Evolutionary conservation across 2,329 filamentous ascomycete genomes (phyloP).

Genomic region (Talaromyces sp.): DNA sequence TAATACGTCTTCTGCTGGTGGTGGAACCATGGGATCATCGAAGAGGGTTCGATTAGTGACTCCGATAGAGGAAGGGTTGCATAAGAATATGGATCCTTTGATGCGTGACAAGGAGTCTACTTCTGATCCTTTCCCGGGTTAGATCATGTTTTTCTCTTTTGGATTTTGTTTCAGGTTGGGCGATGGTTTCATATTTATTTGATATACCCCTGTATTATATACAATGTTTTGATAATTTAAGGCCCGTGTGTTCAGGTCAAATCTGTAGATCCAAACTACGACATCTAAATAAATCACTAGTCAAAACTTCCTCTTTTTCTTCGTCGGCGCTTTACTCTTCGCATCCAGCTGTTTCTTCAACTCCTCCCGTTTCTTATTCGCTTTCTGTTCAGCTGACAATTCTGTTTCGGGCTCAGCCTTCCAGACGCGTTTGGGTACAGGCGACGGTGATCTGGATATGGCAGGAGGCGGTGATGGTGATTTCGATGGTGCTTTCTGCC

Average conservation of each 20-base stretch:
- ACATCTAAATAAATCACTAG: not conserved
- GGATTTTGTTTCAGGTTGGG: not conserved
- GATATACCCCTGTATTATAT: conserved; percentile 20
- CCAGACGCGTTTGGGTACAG: conserved; percentile 17
- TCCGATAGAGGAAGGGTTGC: conserved; percentile 40
- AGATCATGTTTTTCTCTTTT: not conserved
- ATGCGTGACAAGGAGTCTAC: conserved; percentile 20
- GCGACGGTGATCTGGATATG: conserved; percentile 20
- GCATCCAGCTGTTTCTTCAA: conserved; percentile 52
- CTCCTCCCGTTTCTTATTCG: conserved; percentile 54
- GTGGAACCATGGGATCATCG: conserved; percentile 38
- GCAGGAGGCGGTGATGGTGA: conserved; percentile 21
- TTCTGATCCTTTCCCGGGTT: conserved; percentile 17
- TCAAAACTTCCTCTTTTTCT: conserved; percentile 59
- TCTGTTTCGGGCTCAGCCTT: conserved; percentile 20
- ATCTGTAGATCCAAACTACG: not conserved
- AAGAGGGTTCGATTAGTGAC: conserved; percentile 47
- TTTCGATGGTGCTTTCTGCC: conserved; percentile 17
- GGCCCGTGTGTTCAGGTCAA: not conserved
- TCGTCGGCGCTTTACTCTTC: conserved; percentile 51
- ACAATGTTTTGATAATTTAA: conserved; percentile 4
- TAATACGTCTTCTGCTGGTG: conserved; percentile 23
- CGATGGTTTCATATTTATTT: conserved; percentile 10
- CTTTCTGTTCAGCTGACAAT: conserved; percentile 52
- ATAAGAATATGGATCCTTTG: conserved; percentile 24